Base-by-base conservation (phyloP, 345 rosid genomes). In the Boechera divaricarpa region DNA sequence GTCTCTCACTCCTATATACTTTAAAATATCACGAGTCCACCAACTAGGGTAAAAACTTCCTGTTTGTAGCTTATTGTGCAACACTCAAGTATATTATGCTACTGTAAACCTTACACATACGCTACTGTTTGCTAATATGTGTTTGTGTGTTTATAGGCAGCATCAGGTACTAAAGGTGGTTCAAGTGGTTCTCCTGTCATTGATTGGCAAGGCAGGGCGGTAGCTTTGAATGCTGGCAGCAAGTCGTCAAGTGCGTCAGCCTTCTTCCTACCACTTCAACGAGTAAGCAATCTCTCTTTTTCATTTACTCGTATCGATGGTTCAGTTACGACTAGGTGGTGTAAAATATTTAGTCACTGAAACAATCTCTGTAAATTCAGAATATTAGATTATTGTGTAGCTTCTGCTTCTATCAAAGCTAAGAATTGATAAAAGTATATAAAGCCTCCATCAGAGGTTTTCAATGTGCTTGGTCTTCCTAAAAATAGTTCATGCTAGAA, bases 131-230 rank as follows among this genome's bases (percentile, higher is more conserved):
- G 56, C 42, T 49, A 72, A 72, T 31, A 49, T 32, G 72, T 12
- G 15, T 29, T 42, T 72, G 28, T 79, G 68, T 32, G 80, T 78
- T n/a, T n/a, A 51, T 80, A 92, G 99, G 99, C 99, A 69, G 99
- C 97, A 64, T 92, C 96, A 8, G 99, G 99, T 69, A 92, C 98
- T 24, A 92, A 89, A 81, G 94, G 96, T 77, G 99, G 99, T 61
- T 95, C 99, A 74, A 95, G 99, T 84, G 99, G 99, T 75, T 95
- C 99, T 74, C 98, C 98, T 3, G 96, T 92, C 76, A 89, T 95
- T 81, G 94, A 95, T 84, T 86, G 92, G 85, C 92, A 88, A 86
- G 99, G 98, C 59, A 87, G 89, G 82, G 97, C 96, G 18, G 97
- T 95, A 79, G 99, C 98, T 57, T 83, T 95, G 83, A 95, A 92